Conservation (phyloP, 768 basidiomycete genomes). For the Flagelloscypha sp. region DNA sequence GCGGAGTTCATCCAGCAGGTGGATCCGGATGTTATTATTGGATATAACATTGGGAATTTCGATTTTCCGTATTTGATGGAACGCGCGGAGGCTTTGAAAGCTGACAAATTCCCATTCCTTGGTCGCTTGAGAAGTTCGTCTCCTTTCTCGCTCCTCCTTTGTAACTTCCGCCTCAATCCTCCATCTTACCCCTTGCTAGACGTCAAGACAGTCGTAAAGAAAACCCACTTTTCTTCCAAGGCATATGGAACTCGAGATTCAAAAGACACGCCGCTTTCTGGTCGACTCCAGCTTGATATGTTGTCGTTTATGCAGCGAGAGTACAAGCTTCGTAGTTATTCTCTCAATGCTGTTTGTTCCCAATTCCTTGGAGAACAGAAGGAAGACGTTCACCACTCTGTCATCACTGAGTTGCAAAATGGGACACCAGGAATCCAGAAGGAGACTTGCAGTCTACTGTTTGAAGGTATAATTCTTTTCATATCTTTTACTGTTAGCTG, state of each 20-base stretch:
- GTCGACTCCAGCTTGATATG: conserved; percentile 90
- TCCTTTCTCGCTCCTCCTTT: neutral
- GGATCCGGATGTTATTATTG: conserved; percentile 94
- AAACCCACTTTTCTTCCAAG: conserved; percentile 95
- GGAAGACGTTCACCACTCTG: conserved; percentile 97
- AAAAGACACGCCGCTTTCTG: conserved; percentile 85
- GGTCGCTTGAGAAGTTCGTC: conserved; percentile 66
- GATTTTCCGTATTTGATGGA: conserved; percentile 96
- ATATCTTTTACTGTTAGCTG: neutral
- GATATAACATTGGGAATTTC: conserved; percentile 91
- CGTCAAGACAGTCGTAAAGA: conserved; percentile 71
- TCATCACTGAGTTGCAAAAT: conserved; percentile 96
- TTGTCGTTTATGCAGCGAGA: conserved; percentile 98
- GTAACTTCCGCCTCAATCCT: conserved; percentile 5
- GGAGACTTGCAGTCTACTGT: conserved; percentile 95
- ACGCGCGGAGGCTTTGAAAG: conserved; percentile 77
- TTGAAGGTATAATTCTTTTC: conserved; percentile 57
- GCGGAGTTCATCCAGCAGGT: conserved; percentile 80
- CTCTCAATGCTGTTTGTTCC: conserved; percentile 95
- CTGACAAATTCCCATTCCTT: conserved; percentile 58
- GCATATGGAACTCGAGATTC: conserved; percentile 97
- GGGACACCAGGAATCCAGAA: conserved; percentile 88
- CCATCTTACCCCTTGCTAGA: conserved; percentile 32
- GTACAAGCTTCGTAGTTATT: conserved; percentile 94
- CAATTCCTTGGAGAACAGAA: conserved; percentile 98